Conservation (phyloP, 495 filamentous ascomycete genomes). For the Trichoderma asperelloides region DNA sequence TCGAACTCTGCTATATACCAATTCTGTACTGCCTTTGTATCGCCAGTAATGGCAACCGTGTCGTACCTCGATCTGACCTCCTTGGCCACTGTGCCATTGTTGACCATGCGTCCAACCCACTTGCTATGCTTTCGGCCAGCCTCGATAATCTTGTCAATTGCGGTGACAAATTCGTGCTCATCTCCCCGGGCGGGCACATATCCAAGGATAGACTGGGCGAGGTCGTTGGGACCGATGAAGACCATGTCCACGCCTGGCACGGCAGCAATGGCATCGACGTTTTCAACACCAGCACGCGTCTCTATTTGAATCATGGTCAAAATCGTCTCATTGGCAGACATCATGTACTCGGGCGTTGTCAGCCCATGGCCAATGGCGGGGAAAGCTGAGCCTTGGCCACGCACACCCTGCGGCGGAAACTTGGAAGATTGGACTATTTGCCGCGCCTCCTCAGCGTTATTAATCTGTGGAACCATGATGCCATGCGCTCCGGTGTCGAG, state of each 20-base stretch:
- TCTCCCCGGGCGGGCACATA: slow-evolving; percentile 15
- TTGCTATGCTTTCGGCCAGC: slow-evolving; percentile 27
- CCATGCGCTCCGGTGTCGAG: slow-evolving; percentile 43
- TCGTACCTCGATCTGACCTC: slow-evolving; percentile 22
- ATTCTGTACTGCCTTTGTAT: slow-evolving; percentile 29
- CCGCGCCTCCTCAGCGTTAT: slow-evolving; percentile 35
- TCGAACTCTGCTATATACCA: slow-evolving; percentile 31
- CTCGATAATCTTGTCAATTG: slow-evolving; percentile 24
- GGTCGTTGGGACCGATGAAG: slow-evolving; percentile 30
- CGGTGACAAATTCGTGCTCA: slow-evolving; percentile 25
- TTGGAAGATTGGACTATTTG: slow-evolving; percentile 34
- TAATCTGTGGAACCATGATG: slow-evolving; percentile 36
- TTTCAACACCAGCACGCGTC: slow-evolving; percentile 46
- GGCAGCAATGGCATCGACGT: slow-evolving; percentile 47
- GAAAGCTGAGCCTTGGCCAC: slow-evolving; percentile 41
- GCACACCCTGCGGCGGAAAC: slow-evolving; percentile 38
- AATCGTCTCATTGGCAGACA: slow-evolving; percentile 45
- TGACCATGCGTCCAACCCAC: slow-evolving; percentile 25
- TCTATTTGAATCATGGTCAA: slow-evolving; percentile 54
- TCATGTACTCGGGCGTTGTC: slow-evolving; percentile 38
- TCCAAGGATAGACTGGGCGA: slow-evolving; percentile 22
- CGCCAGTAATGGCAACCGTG: slow-evolving; percentile 27
- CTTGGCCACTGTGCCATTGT: slow-evolving; percentile 24
- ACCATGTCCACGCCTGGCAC: slow-evolving; percentile 25
- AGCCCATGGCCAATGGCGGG: slow-evolving; percentile 29